These are phyloP conservation scores for Solanum neorickii DNA, from an alignment of 257 asterid genomes.

Conservation along the genomic window DNA sequence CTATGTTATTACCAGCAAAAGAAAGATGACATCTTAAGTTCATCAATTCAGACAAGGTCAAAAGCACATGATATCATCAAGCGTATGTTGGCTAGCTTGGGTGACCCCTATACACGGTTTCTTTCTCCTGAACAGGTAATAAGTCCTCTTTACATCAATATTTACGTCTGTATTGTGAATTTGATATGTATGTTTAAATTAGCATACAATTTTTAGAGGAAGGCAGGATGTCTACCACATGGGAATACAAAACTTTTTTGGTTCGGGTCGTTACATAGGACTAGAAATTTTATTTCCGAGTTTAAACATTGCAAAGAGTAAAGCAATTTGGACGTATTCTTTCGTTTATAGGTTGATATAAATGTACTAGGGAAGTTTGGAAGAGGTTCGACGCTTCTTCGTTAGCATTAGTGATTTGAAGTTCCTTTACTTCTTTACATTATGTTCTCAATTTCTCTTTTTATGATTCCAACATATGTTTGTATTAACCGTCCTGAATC, in stretches of 20 bases:
- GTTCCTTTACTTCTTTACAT: not conserved
- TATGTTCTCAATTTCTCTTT: not conserved
- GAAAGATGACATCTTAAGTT: constrained; percentile 61
- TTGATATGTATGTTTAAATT: not conserved
- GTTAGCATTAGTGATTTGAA: not conserved
- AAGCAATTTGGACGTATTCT: not conserved
- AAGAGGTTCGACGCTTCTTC: not conserved
- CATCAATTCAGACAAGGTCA: constrained; percentile 58
- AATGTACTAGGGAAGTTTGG: not conserved
- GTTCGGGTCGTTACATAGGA: not conserved
- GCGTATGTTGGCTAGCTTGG: constrained; percentile 79
- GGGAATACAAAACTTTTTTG: not conserved
- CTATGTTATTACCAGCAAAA: constrained; percentile 36
- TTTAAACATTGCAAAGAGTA: not conserved
- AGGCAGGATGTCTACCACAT: not conserved
- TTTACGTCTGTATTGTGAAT: not conserved
- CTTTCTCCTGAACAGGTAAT: constrained; percentile 82
- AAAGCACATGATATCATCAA: constrained; percentile 77
- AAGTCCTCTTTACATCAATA: not conserved
- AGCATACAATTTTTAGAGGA: not conserved
- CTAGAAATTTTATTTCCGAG: not conserved
- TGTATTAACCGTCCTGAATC: not conserved
- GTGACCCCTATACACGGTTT: constrained; percentile 88
- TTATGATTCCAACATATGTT: not conserved
- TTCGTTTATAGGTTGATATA: not conserved